A percentile compares a stretch with the other conserved stretches of the same genome.
Conservation (phyloP, 441 rosid species). For the Viola pubescens region DNA sequence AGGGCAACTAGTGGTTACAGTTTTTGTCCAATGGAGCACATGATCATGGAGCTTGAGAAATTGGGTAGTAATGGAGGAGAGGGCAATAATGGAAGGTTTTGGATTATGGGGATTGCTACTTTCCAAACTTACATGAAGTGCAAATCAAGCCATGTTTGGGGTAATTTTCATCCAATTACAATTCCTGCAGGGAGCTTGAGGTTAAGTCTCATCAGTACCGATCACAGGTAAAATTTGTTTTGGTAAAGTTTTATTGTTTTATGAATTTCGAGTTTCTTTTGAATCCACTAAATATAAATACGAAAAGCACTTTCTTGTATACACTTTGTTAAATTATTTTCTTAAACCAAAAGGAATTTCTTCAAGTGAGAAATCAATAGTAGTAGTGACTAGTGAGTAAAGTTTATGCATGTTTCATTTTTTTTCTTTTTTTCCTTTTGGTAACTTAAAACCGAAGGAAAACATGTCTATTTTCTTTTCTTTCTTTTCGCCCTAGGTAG, state of each 20-base stretch:
- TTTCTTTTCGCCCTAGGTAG: too few species aligned
- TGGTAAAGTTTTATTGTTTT: constrained; percentile 9
- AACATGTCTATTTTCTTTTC: too few species aligned
- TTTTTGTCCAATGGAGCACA: constrained; percentile 43
- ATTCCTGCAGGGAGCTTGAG: constrained; percentile 66
- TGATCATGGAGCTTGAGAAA: constrained; percentile 49
- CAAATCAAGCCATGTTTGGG: constrained; percentile 46
- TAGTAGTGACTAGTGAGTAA: background rate
- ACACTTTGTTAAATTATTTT: background rate
- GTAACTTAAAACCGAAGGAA: constrained; percentile 8
- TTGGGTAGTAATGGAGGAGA: constrained; percentile 35
- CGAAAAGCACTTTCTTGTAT: background rate
- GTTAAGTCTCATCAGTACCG: constrained; percentile 49
- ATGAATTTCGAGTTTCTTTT: constrained; percentile 1
- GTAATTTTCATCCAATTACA: constrained; percentile 50
- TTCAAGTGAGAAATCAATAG: background rate
- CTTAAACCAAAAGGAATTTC: background rate
- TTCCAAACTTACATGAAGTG: constrained; percentile 46
- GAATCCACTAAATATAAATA: background rate
- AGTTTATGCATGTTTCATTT: background rate
- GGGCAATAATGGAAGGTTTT: constrained; percentile 34
- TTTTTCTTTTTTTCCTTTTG: constrained; percentile 9
- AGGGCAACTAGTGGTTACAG: constrained; percentile 27
- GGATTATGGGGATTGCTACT: constrained; percentile 49
- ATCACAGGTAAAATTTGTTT: constrained; percentile 48